phyloP scores from a whole-genome alignment of 352 stramenopile genomes.

The Phytophthora crassamura region DNA sequence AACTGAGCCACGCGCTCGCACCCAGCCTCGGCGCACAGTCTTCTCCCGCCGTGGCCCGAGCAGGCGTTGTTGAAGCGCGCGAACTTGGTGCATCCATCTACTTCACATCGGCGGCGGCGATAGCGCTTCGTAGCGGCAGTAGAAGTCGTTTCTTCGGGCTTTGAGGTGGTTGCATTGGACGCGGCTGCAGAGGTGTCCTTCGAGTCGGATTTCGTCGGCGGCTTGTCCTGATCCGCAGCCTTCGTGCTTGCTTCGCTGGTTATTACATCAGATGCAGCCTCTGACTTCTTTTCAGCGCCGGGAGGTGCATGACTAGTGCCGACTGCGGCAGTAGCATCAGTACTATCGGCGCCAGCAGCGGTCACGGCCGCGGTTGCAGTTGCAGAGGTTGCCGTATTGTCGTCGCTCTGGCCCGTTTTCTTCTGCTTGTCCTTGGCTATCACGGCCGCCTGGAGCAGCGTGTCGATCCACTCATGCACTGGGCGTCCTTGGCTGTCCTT shows the following conservation, averaged over 20 bases:
- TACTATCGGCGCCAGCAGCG: not conserved
- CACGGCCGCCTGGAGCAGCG: conserved; percentile 74
- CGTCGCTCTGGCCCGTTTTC: conserved; percentile 16
- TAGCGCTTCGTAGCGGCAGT: conserved; percentile 54
- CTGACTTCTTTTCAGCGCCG: conserved; percentile 3
- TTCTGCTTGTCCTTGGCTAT: conserved; percentile 73
- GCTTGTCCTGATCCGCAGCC: conserved; percentile 3
- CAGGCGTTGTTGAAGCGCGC: conserved; percentile 83
- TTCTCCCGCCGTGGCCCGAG: conserved; percentile 73
- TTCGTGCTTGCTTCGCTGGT: conserved; percentile 5
- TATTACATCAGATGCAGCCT: conserved; percentile 2
- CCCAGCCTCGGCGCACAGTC: conserved; percentile 71
- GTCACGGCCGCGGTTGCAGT: conserved; percentile 7
- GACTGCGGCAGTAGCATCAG: not conserved
- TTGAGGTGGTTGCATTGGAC: conserved; percentile 2
- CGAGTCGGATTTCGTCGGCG: not conserved
- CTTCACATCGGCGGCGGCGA: conserved; percentile 67
- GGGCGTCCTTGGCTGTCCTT: conserved; percentile 37
- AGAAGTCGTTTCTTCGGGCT: not conserved
- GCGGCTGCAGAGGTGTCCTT: conserved; percentile 9
- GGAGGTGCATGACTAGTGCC: not conserved
- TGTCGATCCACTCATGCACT: conserved; percentile 82
- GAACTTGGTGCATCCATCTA: conserved; percentile 76
- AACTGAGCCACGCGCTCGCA: conserved; percentile 81
- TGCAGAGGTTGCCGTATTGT: conserved; percentile 2